Evolutionary conservation across 345 rosid genomes (phyloP).

Genomic region (Capsella bursapastoris): DNA sequence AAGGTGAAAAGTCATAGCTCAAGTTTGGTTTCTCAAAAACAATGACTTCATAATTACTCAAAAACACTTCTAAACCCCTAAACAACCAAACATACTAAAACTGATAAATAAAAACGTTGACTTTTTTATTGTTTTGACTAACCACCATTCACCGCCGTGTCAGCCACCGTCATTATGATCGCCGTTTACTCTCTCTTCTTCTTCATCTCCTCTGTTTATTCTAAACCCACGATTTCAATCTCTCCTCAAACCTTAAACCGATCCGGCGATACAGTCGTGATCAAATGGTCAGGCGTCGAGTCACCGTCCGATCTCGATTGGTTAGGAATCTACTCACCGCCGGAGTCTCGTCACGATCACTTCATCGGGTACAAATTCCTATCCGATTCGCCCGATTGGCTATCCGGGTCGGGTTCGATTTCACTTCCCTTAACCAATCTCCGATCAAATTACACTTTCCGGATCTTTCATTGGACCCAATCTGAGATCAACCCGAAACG

Average conservation of each 20-base stretch:
- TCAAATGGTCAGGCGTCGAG: constrained; percentile 72
- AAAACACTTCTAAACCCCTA: not conserved
- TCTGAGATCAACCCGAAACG: constrained; percentile 63
- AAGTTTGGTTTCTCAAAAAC: constrained; percentile 24
- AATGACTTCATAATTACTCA: constrained; percentile 37
- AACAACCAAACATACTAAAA: not conserved
- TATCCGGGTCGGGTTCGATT: constrained; percentile 76
- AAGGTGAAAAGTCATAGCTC: constrained; percentile 36
- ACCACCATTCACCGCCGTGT: not conserved
- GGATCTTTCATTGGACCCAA: constrained; percentile 86
- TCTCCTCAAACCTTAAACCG: constrained; percentile 56
- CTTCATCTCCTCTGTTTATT: constrained; percentile 37
- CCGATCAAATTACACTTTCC: constrained; percentile 82
- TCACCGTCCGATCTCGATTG: constrained; percentile 85
- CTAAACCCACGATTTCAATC: constrained; percentile 50
- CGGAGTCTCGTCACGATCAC: constrained; percentile 65
- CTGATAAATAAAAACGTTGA: constrained; percentile 4
- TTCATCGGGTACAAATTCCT: constrained; percentile 88
- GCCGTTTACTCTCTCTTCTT: constrained; percentile 41
- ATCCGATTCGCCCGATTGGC: constrained; percentile 58
- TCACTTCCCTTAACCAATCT: constrained; percentile 72
- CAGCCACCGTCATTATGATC: constrained; percentile 35
- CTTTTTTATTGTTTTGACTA: constrained; percentile 11
- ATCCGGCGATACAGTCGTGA: constrained; percentile 63
- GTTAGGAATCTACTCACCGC: constrained; percentile 90